Evolutionary conservation across 768 basidiomycete species (phyloP).

Genomic region (Boletus rubescentipes): DNA sequence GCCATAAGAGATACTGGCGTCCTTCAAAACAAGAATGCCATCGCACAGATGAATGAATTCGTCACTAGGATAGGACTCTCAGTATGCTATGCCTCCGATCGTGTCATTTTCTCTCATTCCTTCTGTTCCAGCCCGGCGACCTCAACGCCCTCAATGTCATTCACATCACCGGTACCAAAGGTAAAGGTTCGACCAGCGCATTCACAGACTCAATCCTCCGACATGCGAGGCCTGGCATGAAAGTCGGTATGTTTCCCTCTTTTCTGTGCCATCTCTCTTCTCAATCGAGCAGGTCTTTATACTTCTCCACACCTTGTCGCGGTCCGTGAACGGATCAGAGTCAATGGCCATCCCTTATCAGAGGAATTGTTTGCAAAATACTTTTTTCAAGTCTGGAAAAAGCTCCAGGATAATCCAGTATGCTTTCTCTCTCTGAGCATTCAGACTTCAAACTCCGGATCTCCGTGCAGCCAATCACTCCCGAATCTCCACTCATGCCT

Average conservation of each 20-base stretch:
- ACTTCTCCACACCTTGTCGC: slow-evolving; percentile 96
- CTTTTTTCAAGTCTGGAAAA: slow-evolving; percentile 97
- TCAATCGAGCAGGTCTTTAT: slow-evolving; percentile 67
- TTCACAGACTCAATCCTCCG: slow-evolving; percentile 87
- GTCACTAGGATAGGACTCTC: slow-evolving; percentile 81
- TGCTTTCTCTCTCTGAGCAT: slow-evolving; percentile 8
- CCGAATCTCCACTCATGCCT: slow-evolving; percentile 70
- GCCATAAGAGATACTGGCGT: slow-evolving; percentile 73
- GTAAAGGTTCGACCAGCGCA: slow-evolving; percentile 96
- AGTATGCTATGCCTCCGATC: slow-evolving; percentile 43
- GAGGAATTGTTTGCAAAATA: slow-evolving; percentile 87
- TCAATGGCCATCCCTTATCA: slow-evolving; percentile 87
- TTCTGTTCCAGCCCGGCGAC: slow-evolving; percentile 60
- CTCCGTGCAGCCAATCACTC: slow-evolving; percentile 41
- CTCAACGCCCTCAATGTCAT: slow-evolving; percentile 89
- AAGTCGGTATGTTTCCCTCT: slow-evolving; percentile 59
- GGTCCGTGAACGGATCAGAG: slow-evolving; percentile 91
- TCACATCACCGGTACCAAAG: slow-evolving; percentile 97
- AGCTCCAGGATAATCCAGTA: slow-evolving; percentile 67
- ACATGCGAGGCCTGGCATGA: slow-evolving; percentile 69
- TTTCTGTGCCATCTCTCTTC: neutral
- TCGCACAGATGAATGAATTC: slow-evolving; percentile 91
- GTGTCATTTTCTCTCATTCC: slow-evolving; percentile 13
- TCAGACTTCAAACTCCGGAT: neutral
- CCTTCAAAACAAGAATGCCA: slow-evolving; percentile 52